Conservation (phyloP, 768 basidiomycete genomes). For the Hygrophoropsis aurantiaca region DNA sequence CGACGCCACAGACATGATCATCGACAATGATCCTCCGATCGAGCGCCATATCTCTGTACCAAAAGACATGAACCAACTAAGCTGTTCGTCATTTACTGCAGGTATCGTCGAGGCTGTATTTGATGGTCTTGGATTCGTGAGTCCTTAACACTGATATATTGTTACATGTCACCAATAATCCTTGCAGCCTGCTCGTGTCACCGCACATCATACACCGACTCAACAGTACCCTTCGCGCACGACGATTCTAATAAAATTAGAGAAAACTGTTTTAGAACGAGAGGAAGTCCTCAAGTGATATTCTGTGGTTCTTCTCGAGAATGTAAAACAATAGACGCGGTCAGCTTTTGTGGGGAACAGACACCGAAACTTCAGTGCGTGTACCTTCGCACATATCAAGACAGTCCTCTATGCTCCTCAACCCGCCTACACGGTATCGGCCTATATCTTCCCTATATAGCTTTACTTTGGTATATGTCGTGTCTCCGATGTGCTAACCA, state of each 20-base stretch:
- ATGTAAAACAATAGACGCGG: too few relatives aligned
- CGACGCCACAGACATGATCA: constrained; percentile 81
- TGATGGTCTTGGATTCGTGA: constrained; percentile 90
- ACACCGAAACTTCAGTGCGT: too few relatives aligned
- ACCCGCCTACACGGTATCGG: too few relatives aligned
- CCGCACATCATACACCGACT: constrained; percentile 90
- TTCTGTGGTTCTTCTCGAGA: constrained; percentile 3
- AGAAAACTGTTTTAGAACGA: constrained; percentile 88
- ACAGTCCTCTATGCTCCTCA: too few relatives aligned
- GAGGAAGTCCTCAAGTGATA: constrained; percentile 84
- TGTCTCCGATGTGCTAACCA: too few relatives aligned
- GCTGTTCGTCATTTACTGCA: constrained; percentile 96
- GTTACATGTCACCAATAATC: neutral
- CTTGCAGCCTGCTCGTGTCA: constrained; percentile 88
- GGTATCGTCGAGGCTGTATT: constrained; percentile 97
- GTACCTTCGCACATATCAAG: too few relatives aligned
- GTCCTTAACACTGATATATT: constrained; percentile 31
- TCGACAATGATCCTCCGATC: constrained; percentile 92
- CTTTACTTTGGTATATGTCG: too few relatives aligned
- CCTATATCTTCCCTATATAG: too few relatives aligned
- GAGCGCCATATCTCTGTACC: constrained; percentile 94
- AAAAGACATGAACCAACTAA: constrained; percentile 88
- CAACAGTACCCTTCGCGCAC: constrained; percentile 79
- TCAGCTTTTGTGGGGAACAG: too few relatives aligned
- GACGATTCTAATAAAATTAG: constrained; percentile 97